Evolutionary conservation across 2,329 filamentous ascomycete genomes (phyloP).

Genomic region (Tolypocladium album): DNA sequence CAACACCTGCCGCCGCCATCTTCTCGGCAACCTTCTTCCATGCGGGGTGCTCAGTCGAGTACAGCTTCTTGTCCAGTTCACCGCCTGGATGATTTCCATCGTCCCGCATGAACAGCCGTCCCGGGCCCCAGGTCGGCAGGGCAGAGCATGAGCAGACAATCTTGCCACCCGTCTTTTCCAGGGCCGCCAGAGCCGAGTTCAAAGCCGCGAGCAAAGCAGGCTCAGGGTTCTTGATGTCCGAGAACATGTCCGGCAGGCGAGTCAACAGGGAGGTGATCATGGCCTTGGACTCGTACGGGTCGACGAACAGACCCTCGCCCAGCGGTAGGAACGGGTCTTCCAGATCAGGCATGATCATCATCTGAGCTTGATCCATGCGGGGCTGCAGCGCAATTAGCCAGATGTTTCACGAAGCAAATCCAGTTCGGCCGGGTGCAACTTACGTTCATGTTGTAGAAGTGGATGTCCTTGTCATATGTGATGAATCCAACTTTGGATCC

Average conservation of each 20-base stretch:
- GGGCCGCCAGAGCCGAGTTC: slow-evolving; percentile 71
- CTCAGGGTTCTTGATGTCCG: slow-evolving; percentile 79
- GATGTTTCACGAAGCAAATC: neutral
- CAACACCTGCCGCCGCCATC: slow-evolving; percentile 78
- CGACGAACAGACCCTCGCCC: slow-evolving; percentile 85
- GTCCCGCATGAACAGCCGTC: slow-evolving; percentile 74
- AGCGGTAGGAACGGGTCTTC: slow-evolving; percentile 94
- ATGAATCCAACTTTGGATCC: slow-evolving; percentile 89
- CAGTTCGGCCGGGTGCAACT: slow-evolving; percentile 21
- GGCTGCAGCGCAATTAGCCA: slow-evolving; percentile 34
- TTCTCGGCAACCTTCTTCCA: slow-evolving; percentile 82
- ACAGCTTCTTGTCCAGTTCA: slow-evolving; percentile 85
- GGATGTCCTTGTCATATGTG: slow-evolving; percentile 91
- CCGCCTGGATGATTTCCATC: slow-evolving; percentile 77
- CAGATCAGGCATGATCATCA: slow-evolving; percentile 97
- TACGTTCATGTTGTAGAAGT: slow-evolving; percentile 93
- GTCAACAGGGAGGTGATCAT: slow-evolving; percentile 83
- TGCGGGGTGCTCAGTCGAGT: slow-evolving; percentile 77
- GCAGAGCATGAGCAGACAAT: slow-evolving; percentile 78
- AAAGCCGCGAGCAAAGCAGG: slow-evolving; percentile 77
- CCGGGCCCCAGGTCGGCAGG: slow-evolving; percentile 87
- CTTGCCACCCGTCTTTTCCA: slow-evolving; percentile 84
- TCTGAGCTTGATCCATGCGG: slow-evolving; percentile 76
- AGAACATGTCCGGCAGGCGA: slow-evolving; percentile 76
- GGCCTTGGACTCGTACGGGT: slow-evolving; percentile 79